Evolutionary conservation across 1,139 yeast species (phyloP).

Genomic region (Yamadazyma dushanensis): DNA sequence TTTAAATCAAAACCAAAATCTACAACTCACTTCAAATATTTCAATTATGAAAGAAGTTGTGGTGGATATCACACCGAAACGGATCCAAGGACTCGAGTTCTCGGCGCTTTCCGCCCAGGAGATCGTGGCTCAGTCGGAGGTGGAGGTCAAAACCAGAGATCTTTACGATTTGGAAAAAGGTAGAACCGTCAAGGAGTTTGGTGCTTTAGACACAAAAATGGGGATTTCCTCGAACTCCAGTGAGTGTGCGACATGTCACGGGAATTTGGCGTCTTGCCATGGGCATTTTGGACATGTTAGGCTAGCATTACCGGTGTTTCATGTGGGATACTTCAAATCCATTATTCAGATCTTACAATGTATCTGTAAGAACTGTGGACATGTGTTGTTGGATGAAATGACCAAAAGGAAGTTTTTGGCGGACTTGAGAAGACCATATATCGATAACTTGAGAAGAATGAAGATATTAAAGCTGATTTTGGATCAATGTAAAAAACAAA

Average conservation of each 20-base stretch:
- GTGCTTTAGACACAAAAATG: slow-evolving; percentile 91
- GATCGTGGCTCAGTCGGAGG: slow-evolving; percentile 90
- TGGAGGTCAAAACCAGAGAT: slow-evolving; percentile 89
- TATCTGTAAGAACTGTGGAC: slow-evolving; percentile 88
- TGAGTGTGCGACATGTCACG: slow-evolving; percentile 90
- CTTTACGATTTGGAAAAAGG: slow-evolving; percentile 86
- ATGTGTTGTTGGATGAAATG: slow-evolving; percentile 71
- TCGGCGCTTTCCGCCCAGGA: slow-evolving; percentile 90
- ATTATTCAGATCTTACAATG: slow-evolving; percentile 86
- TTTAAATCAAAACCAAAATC: not conserved
- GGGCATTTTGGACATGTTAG: slow-evolving; percentile 98
- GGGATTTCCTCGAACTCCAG: slow-evolving; percentile 86
- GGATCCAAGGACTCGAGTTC: slow-evolving; percentile 88
- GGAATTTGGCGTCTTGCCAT: slow-evolving; percentile 90
- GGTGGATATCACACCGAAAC: slow-evolving; percentile 83
- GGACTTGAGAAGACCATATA: slow-evolving; percentile 83
- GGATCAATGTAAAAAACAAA: slow-evolving; percentile 94
- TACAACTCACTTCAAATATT: slow-evolving; percentile 1
- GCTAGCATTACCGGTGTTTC: slow-evolving; percentile 93
- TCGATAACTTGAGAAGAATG: slow-evolving; percentile 92
- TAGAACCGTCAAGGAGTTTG: slow-evolving; percentile 72
- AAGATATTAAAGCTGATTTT: slow-evolving; percentile 74
- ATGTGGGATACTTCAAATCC: slow-evolving; percentile 94
- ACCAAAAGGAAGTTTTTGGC: slow-evolving; percentile 65
- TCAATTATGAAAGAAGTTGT: slow-evolving; percentile 66